phyloP scores from a whole-genome alignment of 176 grass and related monocot genomes.

The Olyra latifolia region DNA sequence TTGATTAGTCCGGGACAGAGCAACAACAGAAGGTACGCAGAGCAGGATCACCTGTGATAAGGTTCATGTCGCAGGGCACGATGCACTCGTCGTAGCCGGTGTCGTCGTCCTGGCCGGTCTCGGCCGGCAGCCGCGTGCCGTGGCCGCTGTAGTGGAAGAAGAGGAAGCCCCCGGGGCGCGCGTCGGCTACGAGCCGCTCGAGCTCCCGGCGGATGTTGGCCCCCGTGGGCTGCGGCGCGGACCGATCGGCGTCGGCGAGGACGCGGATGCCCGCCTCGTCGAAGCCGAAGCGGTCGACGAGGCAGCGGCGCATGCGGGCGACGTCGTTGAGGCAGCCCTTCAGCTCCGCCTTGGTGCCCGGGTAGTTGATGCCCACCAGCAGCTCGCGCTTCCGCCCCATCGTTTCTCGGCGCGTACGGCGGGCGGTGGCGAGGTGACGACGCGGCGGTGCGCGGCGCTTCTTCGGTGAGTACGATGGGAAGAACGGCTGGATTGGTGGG shows the following conservation, averaged over 20 bases:
- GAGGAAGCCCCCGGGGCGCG: constrained; percentile 59
- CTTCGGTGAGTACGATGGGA: neutral
- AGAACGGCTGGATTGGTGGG: neutral
- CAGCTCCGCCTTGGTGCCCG: constrained; percentile 72
- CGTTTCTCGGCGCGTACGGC: neutral
- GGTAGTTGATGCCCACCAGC: constrained; percentile 86
- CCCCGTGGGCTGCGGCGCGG: constrained; percentile 45
- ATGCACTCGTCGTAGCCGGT: constrained; percentile 95
- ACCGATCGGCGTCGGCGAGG: constrained; percentile 58
- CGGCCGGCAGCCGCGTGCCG: constrained; percentile 64
- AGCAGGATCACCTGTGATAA: constrained; percentile 61
- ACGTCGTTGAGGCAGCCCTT: constrained; percentile 87
- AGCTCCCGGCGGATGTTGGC: constrained; percentile 58
- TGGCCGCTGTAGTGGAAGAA: constrained; percentile 98
- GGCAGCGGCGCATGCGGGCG: constrained; percentile 58
- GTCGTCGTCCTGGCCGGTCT: constrained; percentile 91
- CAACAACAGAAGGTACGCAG: neutral
- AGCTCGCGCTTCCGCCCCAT: constrained; percentile 63
- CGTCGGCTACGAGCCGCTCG: constrained; percentile 50
- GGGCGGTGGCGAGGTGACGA: neutral
- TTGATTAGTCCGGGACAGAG: neutral
- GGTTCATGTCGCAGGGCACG: constrained; percentile 83
- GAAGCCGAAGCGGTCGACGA: constrained; percentile 68
- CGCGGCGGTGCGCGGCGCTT: neutral
- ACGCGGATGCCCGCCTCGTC: constrained; percentile 46